phyloP scores from a whole-genome alignment of 441 rosid species.

The Metrosideros polymorpha region DNA sequence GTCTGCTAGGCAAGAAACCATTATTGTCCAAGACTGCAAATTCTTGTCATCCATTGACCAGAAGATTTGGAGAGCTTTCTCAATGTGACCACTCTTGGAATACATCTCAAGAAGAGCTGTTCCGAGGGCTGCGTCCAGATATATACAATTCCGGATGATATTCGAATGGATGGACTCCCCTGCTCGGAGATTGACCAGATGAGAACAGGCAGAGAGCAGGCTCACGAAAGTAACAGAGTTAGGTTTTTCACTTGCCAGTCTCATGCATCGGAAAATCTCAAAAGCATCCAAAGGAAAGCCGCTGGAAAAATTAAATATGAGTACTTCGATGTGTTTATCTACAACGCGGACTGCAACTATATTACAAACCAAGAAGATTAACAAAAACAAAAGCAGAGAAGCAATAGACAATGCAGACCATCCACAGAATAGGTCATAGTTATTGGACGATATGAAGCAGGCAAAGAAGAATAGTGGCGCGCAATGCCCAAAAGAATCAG shows the following conservation, averaged over 20 bases:
- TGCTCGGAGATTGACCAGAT: not conserved
- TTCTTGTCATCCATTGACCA: slow-evolving; percentile 7
- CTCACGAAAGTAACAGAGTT: slow-evolving; percentile 19
- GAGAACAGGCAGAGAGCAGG: slow-evolving; percentile 15
- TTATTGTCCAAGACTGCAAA: slow-evolving; percentile 21
- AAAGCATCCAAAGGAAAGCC: slow-evolving; percentile 11
- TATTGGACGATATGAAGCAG: not conserved
- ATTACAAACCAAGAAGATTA: not conserved
- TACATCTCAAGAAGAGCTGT: slow-evolving; percentile 25
- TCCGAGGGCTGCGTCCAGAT: slow-evolving; percentile 14
- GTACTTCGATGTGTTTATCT: not conserved
- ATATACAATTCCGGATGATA: not conserved
- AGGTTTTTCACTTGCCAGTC: slow-evolving; percentile 2
- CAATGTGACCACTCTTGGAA: slow-evolving; percentile 18
- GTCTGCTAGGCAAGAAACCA: slow-evolving; percentile 23
- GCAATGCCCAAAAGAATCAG: not conserved
- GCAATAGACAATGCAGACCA: not conserved
- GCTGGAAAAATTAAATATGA: not conserved
- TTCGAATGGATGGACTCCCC: slow-evolving; percentile 16
- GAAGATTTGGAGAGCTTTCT: slow-evolving; percentile 10
- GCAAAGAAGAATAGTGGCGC: not conserved
- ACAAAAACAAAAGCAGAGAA: not conserved
- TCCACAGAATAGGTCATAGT: not conserved
- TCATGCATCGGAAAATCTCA: slow-evolving; percentile 11
- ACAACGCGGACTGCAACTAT: not conserved